Base-by-base conservation (phyloP, 169 alveolate genomes). In the Perkinsus marinus region DNA sequence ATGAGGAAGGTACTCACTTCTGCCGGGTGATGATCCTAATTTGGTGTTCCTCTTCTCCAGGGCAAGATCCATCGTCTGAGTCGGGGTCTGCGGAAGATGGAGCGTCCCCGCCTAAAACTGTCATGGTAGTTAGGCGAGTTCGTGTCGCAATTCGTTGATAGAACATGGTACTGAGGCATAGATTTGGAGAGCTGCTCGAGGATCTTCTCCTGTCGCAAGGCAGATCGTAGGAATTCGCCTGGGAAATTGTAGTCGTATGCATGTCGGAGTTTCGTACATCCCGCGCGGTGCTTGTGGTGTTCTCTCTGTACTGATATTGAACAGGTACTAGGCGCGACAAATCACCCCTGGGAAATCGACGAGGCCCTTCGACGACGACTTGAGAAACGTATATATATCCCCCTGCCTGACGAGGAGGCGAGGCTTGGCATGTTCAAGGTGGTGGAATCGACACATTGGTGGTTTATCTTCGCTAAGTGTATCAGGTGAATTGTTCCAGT, bases 331-430 rank as follows among this genome's bases (percentile, higher is more conserved):
- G 98, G 97, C n/a, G 98, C 98, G 39, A 96, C 98, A 16, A 96
- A 96, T 93, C 93, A 97, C 47, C 98, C 98, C 89, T 96, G 98
- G 98, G 99, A 98, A 93, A 90, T 98, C 37, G 99, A 98, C 94
- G 98, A 96, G 89, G 99, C 99, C 0, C 92, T 97, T 36, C 95
- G 98, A 68, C 96, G 99, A 94, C 96, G 98, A 93, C 95, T 98
- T 36, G 98, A 98, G 94, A 97, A 97, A 94, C 95, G 98, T 93
- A 96, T 98, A 68, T 95, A 96, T 90, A 96, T 97, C 30, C 98
- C 98, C 9, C 93, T 97, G 92, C 99, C 99, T 0, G 95, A 95
- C 91, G 95, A 92, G 39, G 93, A 93, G 90, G 98, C 97, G 26
- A 93, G 98, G 92, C 92, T 91, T 39, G 94, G 93, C 36, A 91